Evolutionary conservation across 208 protist genomes (phyloP).

Genomic region (Tritrichomonas musculus): DNA sequence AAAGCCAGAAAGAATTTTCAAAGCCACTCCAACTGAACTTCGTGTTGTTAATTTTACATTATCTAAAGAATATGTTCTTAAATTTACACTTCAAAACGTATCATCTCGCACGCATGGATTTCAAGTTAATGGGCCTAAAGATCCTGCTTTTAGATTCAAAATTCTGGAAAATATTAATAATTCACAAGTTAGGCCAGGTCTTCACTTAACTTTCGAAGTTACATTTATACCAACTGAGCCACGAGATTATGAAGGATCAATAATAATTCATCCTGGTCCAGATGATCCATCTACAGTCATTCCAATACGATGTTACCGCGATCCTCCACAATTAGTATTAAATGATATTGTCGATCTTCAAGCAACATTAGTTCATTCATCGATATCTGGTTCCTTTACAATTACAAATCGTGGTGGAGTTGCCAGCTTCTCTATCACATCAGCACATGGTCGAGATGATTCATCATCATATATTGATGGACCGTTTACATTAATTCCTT

Average conservation of each 20-base stretch:
- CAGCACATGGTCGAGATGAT: not conserved
- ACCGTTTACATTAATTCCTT: not conserved
- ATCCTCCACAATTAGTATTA: not conserved
- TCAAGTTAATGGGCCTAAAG: not conserved
- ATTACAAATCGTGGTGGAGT: not conserved
- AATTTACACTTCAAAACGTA: constrained; percentile 20
- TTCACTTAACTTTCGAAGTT: not conserved
- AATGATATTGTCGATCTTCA: not conserved
- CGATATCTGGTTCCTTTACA: not conserved
- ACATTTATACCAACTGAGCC: not conserved
- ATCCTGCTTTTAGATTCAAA: not conserved
- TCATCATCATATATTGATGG: not conserved
- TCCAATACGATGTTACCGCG: not conserved
- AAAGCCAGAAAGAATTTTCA: constrained; percentile 3
- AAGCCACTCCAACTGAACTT: not conserved
- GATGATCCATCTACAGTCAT: not conserved
- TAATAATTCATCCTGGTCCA: not conserved
- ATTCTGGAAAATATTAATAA: not conserved
- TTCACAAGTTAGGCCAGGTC: not conserved
- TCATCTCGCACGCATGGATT: not conserved
- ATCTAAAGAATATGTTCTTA: not conserved
- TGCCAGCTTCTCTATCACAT: not conserved
- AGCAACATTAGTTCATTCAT: not conserved
- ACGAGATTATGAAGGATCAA: not conserved
- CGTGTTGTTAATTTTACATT: not conserved